Conservation (phyloP, 192 early-diverging fungal species). For the Rhizophagus prolifer region DNA sequence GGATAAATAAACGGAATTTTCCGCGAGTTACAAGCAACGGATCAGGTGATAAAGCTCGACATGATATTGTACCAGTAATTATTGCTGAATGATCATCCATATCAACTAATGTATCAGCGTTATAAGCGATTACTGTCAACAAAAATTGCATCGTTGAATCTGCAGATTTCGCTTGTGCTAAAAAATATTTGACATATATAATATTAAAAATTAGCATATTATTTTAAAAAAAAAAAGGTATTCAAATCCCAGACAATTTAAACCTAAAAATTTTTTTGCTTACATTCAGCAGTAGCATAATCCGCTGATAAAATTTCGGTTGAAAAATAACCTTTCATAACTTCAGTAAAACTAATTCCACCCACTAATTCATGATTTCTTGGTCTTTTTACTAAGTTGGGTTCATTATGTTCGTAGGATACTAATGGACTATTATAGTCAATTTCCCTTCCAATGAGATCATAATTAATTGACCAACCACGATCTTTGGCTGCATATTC, state of each 20-base stretch:
- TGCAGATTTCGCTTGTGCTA: constrained; percentile 40
- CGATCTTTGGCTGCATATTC: constrained; percentile 37
- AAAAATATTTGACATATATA: not conserved
- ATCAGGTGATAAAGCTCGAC: constrained; percentile 47
- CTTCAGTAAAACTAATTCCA: constrained; percentile 40
- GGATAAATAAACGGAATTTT: constrained; percentile 39
- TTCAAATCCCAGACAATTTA: too few species aligned
- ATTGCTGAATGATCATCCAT: constrained; percentile 35
- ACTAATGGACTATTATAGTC: constrained; percentile 36
- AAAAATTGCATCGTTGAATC: constrained; percentile 42
- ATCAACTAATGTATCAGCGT: constrained; percentile 35
- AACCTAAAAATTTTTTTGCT: not conserved
- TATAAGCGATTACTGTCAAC: constrained; percentile 35
- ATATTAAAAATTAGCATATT: not conserved
- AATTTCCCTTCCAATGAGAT: constrained; percentile 31
- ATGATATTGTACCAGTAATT: constrained; percentile 44
- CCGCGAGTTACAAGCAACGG: constrained; percentile 44
- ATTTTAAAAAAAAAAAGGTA: too few species aligned
- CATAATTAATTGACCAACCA: constrained; percentile 44
- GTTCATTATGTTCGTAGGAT: constrained; percentile 22
- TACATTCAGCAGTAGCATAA: constrained; percentile 39
- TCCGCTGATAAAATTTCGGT: constrained; percentile 37
- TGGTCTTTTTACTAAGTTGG: not conserved
- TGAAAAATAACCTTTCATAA: constrained; percentile 46
- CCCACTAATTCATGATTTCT: constrained; percentile 22